Evolutionary conservation across 148 eudicot genomes (phyloP).

Genomic region (Drosera capensis): DNA sequence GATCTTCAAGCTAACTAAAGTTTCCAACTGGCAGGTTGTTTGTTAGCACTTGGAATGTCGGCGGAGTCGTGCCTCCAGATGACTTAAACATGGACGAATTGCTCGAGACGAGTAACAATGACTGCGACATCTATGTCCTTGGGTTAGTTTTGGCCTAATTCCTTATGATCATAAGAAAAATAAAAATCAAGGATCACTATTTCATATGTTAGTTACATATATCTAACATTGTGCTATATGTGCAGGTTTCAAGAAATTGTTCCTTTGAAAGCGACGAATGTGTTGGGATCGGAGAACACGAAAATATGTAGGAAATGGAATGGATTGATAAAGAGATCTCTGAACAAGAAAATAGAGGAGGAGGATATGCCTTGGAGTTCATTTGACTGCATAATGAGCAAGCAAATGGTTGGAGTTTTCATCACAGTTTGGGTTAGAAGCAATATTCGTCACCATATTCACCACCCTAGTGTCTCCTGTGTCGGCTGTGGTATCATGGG

Average conservation of each 20-base stretch:
- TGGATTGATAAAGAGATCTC: background rate
- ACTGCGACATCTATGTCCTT: no score
- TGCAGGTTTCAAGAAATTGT: background rate
- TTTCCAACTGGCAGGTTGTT: background rate
- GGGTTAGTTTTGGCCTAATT: no score
- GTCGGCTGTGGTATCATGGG: conserved; percentile 1
- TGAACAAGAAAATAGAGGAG: background rate
- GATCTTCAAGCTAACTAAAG: no score
- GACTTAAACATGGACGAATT: background rate
- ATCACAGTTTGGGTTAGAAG: background rate
- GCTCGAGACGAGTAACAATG: no score
- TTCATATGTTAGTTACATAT: no score
- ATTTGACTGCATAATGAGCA: background rate
- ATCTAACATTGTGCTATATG: no score
- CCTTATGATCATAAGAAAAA: no score
- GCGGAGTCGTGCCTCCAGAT: background rate
- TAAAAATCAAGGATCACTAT: no score
- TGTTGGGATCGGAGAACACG: background rate
- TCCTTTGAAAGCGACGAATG: background rate
- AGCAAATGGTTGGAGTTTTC: background rate
- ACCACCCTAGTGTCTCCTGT: background rate
- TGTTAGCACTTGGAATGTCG: background rate
- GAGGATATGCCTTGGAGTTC: background rate
- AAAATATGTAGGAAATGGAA: background rate
- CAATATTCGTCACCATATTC: background rate